phyloP scores from a whole-genome alignment of 306 rosid genomes.

The Cyamopsis tetragonoloba region DNA sequence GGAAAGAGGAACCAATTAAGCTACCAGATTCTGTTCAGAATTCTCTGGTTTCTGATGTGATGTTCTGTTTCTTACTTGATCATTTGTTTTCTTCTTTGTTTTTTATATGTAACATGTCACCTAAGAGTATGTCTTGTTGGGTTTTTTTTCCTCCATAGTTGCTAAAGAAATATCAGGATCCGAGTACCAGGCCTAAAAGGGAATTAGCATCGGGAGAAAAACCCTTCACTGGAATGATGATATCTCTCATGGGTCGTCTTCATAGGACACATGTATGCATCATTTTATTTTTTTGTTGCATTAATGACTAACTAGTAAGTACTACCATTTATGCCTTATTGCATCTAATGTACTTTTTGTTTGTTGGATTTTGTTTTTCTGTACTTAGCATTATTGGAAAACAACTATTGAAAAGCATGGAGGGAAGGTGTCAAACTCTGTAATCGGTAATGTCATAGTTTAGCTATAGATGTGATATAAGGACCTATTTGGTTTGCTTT shows the following conservation, averaged over 20 bases:
- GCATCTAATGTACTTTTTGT: neutral
- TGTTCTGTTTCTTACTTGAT: neutral
- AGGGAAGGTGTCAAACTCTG: slow-evolving; percentile 62
- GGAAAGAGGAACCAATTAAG: slow-evolving; percentile 52
- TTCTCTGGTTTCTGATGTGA: slow-evolving; percentile 54
- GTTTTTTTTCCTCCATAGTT: slow-evolving; percentile 31
- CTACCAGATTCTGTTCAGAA: slow-evolving; percentile 63
- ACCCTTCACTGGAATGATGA: slow-evolving; percentile 68
- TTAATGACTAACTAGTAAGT: neutral
- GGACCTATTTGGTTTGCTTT: too few relatives aligned
- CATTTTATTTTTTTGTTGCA: neutral
- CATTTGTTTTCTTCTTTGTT: neutral
- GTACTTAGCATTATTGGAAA: slow-evolving; percentile 62
- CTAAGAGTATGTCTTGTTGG: neutral
- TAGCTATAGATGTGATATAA: neutral
- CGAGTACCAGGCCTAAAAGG: slow-evolving; percentile 41
- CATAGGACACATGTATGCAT: slow-evolving; percentile 59
- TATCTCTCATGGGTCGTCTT: slow-evolving; percentile 83
- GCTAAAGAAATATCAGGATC: slow-evolving; percentile 64
- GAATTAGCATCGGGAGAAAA: slow-evolving; percentile 47
- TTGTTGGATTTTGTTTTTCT: neutral
- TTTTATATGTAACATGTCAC: neutral
- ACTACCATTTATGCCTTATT: neutral
- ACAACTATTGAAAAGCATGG: slow-evolving; percentile 64
- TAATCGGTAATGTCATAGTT: slow-evolving; percentile 41